Base-by-base conservation (phyloP, 495 filamentous ascomycete species). In the Daldinia caldariorum region DNA sequence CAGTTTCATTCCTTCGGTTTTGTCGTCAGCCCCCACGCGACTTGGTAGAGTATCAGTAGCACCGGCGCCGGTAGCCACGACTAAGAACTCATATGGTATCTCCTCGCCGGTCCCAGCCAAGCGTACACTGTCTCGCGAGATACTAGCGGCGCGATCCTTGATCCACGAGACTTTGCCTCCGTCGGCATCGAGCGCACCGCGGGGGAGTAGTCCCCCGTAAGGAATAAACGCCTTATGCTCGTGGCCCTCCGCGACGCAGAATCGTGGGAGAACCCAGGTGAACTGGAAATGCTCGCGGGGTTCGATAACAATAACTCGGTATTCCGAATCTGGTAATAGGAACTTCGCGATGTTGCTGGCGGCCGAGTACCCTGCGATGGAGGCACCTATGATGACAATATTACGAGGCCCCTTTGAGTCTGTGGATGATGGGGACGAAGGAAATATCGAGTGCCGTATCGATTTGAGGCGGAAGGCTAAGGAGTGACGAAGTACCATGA, bases 211-310 rank as follows among this genome's bases (percentile, higher is more conserved):
- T 0, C 75, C 75, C 7, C 70, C 74, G 64, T 84, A 86, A 1
- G 85, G 84, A 49, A 87, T 83, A 68, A 85, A 85, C 9, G 80
- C 81, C 67, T 81, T 83, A 57, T 81, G 72, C 59, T 85, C 82
- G 43, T 80, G 76, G 10, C 75, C 79, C 10, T 79, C 67, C 31
- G 81, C 76, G 16, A 83, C 78, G 22, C 77, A 82, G 45, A 84
- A 86, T 0, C 86, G 80, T 0, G 82, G 81, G 39, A 89, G 80
- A 8, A 82, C 82, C 78, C 84, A 90, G 0, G 80, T 81, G 64
- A 85, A 85, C 56, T 90, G 84, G 74, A 89, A 85, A 71, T 89
- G 87, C 12, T 80, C 82, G 67, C 87, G 85, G 50, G 82, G 84
- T 73, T 90, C 88, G 18, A 89, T 75, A 0, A 89, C 76, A 1